Base-by-base conservation (phyloP, 108 stramenopile genomes). In the Skeletonema menzelii region DNA sequence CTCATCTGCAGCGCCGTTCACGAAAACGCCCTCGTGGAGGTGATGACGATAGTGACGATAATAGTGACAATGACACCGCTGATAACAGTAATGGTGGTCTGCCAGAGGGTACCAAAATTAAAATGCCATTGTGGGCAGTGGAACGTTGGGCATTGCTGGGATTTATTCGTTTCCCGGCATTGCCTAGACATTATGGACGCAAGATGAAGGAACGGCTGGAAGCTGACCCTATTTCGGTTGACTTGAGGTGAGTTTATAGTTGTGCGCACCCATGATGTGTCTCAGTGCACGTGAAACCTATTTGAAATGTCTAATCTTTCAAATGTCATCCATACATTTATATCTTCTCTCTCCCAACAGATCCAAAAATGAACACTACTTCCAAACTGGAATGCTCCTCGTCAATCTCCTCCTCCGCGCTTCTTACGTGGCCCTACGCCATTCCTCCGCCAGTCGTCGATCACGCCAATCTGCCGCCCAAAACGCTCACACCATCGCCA, bases 121-220 rank as follows among this genome's bases (percentile, higher is more conserved):
- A 90, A 67, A 72, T 94, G 73, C 93, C 93, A 10, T 42, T 94
- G 68, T 94, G 93, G 93, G 84, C 86, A 12, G 72, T 90, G 22
- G 86, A 91, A 62, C 76, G 84, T 56, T 94, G 93, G 93, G 87
- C 90, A 26, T 72, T 65, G 34, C 59, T 91, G 59, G 87, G 87
- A 13, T 94, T 85, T 80, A 83, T 90, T 15, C 76, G 75, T 1
- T 32, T 91, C 11, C 56, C 79, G 13, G 22, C 40, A 27, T 35
- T 91, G 31, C 93, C 93, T 0, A 72, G 87, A 13, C 86, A 88
- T 49, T 91, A 82, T 61, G 79, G 82, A 4, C 78, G 79, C 27
- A 86, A 78, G 56, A 86, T 89, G 65, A 83, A 88, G 59, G 93
- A 94, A 77, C 67, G 86, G 58, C 61, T 88, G 46, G 85, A 87